Evolutionary conservation across 257 asterid species (phyloP).

Genomic region (Sherardia arvensis): DNA sequence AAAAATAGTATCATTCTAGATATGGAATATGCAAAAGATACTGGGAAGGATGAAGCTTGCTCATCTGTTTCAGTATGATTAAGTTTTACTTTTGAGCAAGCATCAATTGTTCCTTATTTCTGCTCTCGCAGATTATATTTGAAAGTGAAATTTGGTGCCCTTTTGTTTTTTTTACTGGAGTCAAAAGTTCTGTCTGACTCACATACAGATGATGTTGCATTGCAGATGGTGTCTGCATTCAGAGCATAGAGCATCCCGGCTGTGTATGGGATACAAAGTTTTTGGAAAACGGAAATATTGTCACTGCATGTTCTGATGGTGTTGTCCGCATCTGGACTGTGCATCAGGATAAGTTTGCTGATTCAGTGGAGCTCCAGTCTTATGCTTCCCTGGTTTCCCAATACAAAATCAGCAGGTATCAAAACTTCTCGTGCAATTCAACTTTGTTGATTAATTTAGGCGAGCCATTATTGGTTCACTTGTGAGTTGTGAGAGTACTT

Average conservation of each 20-base stretch:
- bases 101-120: not conserved
- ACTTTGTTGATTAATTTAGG: slow-evolving; percentile 3
- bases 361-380: slow-evolving; percentile 54
- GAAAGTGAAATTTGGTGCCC: not conserved
- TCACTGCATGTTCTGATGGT: slow-evolving; percentile 97
- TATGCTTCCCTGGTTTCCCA: slow-evolving; percentile 60
- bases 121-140: not conserved
- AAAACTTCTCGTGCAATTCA: slow-evolving; percentile 13
- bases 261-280: slow-evolving; percentile 98
- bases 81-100: not conserved
- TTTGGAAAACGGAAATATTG: slow-evolving; percentile 82
- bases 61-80: not conserved
- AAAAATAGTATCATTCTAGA: not conserved
- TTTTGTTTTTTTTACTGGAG: slow-evolving; percentile 9
- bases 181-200: slow-evolving; percentile 7
- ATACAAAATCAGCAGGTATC: slow-evolving; percentile 76
- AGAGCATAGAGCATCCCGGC: slow-evolving; percentile 96
- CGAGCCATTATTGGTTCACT: not conserved
- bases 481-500: not conserved
- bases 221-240: slow-evolving; percentile 94
- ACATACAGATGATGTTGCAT: slow-evolving; percentile 19
- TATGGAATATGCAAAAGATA: not conserved
- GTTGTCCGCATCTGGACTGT: slow-evolving; percentile 85
- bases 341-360: slow-evolving; percentile 61
- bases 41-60: not conserved